Evolutionary conservation across 805 yeast genomes (phyloP).

Genomic region (Kregervanrija fluxuum): DNA sequence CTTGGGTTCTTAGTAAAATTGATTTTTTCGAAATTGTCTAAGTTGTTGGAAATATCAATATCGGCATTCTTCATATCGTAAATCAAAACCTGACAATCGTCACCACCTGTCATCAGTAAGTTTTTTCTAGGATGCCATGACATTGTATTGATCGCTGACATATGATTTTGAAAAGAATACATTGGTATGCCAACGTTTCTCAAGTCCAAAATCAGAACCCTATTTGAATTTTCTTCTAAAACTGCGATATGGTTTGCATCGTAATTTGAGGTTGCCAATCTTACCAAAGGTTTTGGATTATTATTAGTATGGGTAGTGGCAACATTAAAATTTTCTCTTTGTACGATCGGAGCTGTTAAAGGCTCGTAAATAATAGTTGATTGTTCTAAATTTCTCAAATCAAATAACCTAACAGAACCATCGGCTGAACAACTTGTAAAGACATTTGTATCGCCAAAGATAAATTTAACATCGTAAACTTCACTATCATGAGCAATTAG

Average conservation of each 20-base stretch:
- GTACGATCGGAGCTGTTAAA: constrained; percentile 16
- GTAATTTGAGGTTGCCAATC: constrained; percentile 69
- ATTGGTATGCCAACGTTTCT: constrained; percentile 84
- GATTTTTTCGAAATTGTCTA: constrained; percentile 23
- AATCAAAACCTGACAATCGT: constrained; percentile 64
- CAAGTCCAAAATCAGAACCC: constrained; percentile 69
- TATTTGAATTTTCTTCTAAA: constrained; percentile 61
- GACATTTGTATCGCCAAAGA: constrained; percentile 63
- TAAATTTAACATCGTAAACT: constrained; percentile 85
- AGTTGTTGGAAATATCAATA: not conserved
- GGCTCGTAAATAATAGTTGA: constrained; percentile 93
- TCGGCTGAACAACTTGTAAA: constrained; percentile 94
- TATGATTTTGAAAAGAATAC: constrained; percentile 59
- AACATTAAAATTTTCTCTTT: not conserved
- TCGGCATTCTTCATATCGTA: constrained; percentile 47
- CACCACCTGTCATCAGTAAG: constrained; percentile 55
- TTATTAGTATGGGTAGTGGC: constrained; percentile 1
- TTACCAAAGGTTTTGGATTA: constrained; percentile 51
- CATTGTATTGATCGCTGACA: constrained; percentile 61
- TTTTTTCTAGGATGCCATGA: constrained; percentile 80
- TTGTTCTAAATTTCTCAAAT: constrained; percentile 81
- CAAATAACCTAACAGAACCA: constrained; percentile 90
- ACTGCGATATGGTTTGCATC: constrained; percentile 85
- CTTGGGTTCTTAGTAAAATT: not conserved
- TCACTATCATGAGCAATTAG: constrained; percentile 94